These are phyloP conservation scores for Phytophthora multivora DNA, from an alignment of 352 stramenopile species.

Conservation along the genomic window DNA sequence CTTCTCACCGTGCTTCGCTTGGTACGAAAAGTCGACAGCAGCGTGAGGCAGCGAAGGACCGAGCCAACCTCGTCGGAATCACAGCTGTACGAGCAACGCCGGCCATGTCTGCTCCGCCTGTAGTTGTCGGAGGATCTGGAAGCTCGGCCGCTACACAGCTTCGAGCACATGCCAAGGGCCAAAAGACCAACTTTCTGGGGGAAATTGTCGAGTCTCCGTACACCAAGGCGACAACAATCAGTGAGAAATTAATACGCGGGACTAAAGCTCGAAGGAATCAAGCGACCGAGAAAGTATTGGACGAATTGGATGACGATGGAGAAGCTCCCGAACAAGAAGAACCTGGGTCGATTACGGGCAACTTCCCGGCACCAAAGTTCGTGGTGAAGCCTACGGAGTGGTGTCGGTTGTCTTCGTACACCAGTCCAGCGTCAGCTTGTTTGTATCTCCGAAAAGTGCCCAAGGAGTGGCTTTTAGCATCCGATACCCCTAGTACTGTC, in stretches of 20 bases:
- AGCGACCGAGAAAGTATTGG: constrained; percentile 11
- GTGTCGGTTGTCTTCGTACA: constrained; percentile 70
- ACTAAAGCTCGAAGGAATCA: constrained; percentile 22
- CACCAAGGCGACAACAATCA: constrained; percentile 38
- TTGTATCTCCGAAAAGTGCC: constrained; percentile 71
- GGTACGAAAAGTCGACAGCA: constrained; percentile 52
- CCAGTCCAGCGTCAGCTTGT: constrained; percentile 53
- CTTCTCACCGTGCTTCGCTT: constrained; percentile 49
- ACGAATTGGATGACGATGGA: constrained; percentile 28
- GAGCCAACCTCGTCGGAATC: constrained; percentile 64
- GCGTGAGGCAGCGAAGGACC: constrained; percentile 63
- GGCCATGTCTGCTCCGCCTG: neutral
- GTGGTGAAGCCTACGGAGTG: constrained; percentile 80
- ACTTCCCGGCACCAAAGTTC: constrained; percentile 61
- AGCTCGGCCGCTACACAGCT: constrained; percentile 39
- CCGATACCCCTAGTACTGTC: constrained; percentile 16
- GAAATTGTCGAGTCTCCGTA: constrained; percentile 60
- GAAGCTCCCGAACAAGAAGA: constrained; percentile 16
- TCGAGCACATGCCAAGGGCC: constrained; percentile 49
- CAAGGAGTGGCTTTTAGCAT: constrained; percentile 60
- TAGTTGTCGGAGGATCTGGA: constrained; percentile 18
- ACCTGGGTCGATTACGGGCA: neutral
- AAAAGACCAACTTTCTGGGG: constrained; percentile 77
- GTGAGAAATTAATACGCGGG: constrained; percentile 26
- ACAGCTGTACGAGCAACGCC: constrained; percentile 47